Evolutionary conservation across 371 early-diverging fungal species (phyloP).

Genomic region (Blakeslea trispora): DNA sequence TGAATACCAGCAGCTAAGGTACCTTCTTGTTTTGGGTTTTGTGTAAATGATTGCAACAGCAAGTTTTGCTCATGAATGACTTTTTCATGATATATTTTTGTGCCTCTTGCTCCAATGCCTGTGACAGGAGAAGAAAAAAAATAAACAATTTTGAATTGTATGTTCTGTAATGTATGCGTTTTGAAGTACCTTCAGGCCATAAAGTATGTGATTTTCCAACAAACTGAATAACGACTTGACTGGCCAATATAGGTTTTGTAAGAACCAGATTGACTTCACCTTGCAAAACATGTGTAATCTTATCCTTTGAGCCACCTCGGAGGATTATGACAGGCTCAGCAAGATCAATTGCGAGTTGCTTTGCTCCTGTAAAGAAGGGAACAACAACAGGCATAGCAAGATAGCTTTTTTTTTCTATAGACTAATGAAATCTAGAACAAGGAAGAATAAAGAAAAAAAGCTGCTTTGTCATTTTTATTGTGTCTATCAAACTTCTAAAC

Average conservation of each 20-base stretch:
- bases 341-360: constrained; percentile 48
- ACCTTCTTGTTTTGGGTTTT: constrained; percentile 19
- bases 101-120: constrained; percentile 43
- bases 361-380: constrained; percentile 44
- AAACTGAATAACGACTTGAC: constrained; percentile 37
- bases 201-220: constrained; percentile 42
- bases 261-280: constrained; percentile 48
- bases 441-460: too few relatives aligned
- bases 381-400: constrained; percentile 33
- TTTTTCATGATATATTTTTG: constrained; percentile 46
- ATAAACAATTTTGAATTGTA: not conserved
- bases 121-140: not conserved
- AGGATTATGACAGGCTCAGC: constrained; percentile 48
- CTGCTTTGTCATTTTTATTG: too few relatives aligned
- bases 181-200: constrained; percentile 51
- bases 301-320: constrained; percentile 35
- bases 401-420: too few relatives aligned
- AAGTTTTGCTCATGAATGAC: constrained; percentile 48
- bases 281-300: constrained; percentile 37
- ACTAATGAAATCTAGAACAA: too few relatives aligned
- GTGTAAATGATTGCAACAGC: constrained; percentile 31
- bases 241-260: constrained; percentile 33
- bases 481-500: too few relatives aligned
- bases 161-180: not conserved
- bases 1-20: constrained; percentile 25